These are phyloP conservation scores for Apiospora rasikravindrae DNA, from an alignment of 2,329 filamentous ascomycete genomes.

Conservation along the genomic window DNA sequence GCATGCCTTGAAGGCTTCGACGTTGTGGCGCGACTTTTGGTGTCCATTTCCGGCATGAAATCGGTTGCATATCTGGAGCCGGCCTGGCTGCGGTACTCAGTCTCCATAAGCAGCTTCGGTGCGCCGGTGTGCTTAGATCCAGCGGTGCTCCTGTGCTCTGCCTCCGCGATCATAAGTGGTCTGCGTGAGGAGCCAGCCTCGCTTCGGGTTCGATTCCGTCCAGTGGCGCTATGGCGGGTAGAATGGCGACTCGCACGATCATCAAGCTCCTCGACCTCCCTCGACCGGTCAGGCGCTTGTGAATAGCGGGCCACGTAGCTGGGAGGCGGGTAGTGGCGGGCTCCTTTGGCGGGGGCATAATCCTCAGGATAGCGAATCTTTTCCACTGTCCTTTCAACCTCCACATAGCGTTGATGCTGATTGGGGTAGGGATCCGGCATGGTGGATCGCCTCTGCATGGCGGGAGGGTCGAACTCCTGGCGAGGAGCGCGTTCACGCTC, in stretches of 20 bases:
- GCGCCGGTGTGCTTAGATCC: slow-evolving; percentile 41
- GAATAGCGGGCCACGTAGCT: slow-evolving; percentile 45
- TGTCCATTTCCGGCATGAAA: slow-evolving; percentile 19
- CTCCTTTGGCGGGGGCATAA: slow-evolving; percentile 35
- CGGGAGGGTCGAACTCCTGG: slow-evolving; percentile 48
- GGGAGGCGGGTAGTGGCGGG: slow-evolving; percentile 39
- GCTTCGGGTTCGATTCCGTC: slow-evolving; percentile 47
- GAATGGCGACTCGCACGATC: slow-evolving; percentile 48
- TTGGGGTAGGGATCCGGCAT: slow-evolving; percentile 46
- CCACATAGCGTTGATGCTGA: slow-evolving; percentile 42
- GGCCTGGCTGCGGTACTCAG: slow-evolving; percentile 36
- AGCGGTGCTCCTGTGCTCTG: slow-evolving; percentile 48
- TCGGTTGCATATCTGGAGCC: slow-evolving; percentile 29
- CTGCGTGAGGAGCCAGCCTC: slow-evolving; percentile 41
- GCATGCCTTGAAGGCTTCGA: slow-evolving; percentile 20
- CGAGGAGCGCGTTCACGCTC: slow-evolving; percentile 51
- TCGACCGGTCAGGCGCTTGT: slow-evolving; percentile 36
- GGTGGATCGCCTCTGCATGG: slow-evolving; percentile 51
- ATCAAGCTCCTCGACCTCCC: slow-evolving; percentile 45
- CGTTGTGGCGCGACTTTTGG: slow-evolving; percentile 19
- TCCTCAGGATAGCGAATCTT: slow-evolving; percentile 45
- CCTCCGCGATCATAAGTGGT: slow-evolving; percentile 47
- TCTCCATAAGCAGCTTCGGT: slow-evolving; percentile 35
- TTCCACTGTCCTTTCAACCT: slow-evolving; percentile 44
- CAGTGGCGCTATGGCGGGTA: slow-evolving; percentile 42